Percentiles rank a stretch among this genome's conserved stretches.
Evolutionary conservation across 2,329 filamentous ascomycete genomes (phyloP).

Genomic region (Talaromyces rugulosus): DNA sequence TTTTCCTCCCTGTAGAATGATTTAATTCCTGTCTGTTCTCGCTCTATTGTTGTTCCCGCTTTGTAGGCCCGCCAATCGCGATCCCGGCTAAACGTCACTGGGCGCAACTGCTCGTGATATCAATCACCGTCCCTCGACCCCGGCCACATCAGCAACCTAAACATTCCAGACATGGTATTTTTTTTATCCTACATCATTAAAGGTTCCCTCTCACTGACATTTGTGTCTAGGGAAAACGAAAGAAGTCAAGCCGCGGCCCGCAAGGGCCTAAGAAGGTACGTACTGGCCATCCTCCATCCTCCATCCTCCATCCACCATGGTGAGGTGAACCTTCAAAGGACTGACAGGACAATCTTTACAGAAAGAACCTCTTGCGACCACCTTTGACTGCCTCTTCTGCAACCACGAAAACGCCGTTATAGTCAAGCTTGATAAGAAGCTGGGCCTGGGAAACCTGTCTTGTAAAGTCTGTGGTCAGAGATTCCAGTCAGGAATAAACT

Average conservation of each 20-base stretch:
- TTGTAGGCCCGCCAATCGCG: not conserved
- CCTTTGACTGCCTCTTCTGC: conserved; percentile 97
- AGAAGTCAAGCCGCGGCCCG: conserved; percentile 76
- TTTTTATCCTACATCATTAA: too few relatives aligned
- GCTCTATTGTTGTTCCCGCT: not conserved
- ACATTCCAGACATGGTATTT: not conserved
- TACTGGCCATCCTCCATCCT: conserved; percentile 3
- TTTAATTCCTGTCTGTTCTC: too few relatives aligned
- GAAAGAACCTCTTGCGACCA: conserved; percentile 54
- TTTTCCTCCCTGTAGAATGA: too few relatives aligned
- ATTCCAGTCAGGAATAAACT: conserved; percentile 91
- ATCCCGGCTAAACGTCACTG: not conserved
- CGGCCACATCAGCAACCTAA: not conserved
- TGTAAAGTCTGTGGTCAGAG: conserved; percentile 93
- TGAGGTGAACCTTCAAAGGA: not conserved
- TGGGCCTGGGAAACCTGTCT: conserved; percentile 74
- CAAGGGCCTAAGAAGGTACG: conserved; percentile 75
- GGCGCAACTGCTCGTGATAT: not conserved
- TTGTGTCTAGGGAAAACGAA: conserved; percentile 74
- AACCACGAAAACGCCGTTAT: conserved; percentile 92
- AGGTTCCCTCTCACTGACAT: not conserved
- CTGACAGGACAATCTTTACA: conserved; percentile 17
- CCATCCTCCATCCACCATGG: not conserved
- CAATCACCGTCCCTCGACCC: not conserved
- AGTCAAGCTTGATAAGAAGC: conserved; percentile 91